phyloP scores from a whole-genome alignment of 306 rosid genomes.

The Delonix regia region DNA sequence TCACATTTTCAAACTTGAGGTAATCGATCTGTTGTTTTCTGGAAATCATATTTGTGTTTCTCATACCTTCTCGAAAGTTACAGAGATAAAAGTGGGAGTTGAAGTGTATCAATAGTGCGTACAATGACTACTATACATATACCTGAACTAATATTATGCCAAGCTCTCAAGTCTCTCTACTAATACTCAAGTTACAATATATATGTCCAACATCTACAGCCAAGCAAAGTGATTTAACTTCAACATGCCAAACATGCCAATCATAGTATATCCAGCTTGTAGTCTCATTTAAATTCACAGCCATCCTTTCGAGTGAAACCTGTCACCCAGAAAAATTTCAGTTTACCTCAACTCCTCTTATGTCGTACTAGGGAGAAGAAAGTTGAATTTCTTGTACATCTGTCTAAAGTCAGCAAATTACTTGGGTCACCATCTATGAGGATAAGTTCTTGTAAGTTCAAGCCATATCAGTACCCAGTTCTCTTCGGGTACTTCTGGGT shows the following conservation, averaged over 20 bases:
- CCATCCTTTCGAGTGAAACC: background rate
- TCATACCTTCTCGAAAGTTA: background rate
- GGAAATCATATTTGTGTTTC: background rate
- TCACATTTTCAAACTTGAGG: conserved; percentile 87
- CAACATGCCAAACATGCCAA: background rate
- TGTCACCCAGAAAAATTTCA: too few relatives aligned
- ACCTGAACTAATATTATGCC: background rate
- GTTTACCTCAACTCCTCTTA: background rate
- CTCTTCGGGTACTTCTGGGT: too few relatives aligned
- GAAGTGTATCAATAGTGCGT: background rate
- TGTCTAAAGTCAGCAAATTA: background rate
- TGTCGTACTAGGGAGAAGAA: background rate
- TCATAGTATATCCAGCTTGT: background rate
- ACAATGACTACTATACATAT: background rate
- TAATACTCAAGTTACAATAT: conserved; percentile 1
- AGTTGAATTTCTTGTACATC: background rate
- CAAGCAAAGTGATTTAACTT: background rate
- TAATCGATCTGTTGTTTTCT: conserved; percentile 37
- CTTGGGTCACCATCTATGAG: background rate
- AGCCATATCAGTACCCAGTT: too few relatives aligned
- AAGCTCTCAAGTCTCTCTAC: background rate
- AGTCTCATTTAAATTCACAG: background rate
- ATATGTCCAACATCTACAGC: background rate
- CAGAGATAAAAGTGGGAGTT: background rate
- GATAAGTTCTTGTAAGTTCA: too few relatives aligned